Evolutionary conservation across 805 yeast genomes (phyloP), one percentile per base, ranked within the genome.

Genomic region (Torulaspora gathmanii): DNA sequence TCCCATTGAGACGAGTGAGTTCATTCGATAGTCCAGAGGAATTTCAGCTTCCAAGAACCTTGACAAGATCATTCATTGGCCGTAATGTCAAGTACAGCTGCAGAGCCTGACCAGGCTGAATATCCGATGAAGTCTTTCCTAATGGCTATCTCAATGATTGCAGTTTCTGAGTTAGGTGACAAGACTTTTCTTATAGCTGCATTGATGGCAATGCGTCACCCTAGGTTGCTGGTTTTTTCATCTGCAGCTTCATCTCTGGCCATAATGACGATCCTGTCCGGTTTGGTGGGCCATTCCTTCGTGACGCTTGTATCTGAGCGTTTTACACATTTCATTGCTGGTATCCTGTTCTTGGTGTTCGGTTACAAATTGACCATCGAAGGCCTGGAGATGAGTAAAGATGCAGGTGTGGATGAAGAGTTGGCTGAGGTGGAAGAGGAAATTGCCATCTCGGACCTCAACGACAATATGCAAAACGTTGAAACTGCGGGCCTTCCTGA

Each of bases 171-270:
- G 67, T 83, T 93, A 47, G 99, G 99, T 48, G 99, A 93, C 66
- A 93, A 93, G 70, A 93, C 99, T 0, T 93, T 93, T 63, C 75
- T 93, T 53, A 88, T 93, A 57, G 97, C 99, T 28, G 98, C 97
- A 1, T 73, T 93, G 53, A 90, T 93, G 96, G 96, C 98, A 25
- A 93, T 93, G 98, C 86, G 87, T 62, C 83, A 89, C 67, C 79
- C 90, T 15, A 77, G 95, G 57, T 57, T 77, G 59, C 73, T 87
- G 37, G 98, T 93, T n/a, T 91, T 93, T 63, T 72, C 87, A 7
- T 82, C 96, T 12, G 93, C 96, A 3, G 87, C 88, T 53, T 64
- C 84, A 11, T 88, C 98, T 1, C 74, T 93, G 57, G 86, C 80
- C 3, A 65, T 93, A 44, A 93, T 93, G 99, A 89, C 99, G 1